A percentile compares a stretch with the other conserved stretches of the same genome.
Evolutionary conservation across 495 filamentous ascomycete species (phyloP).

Genomic region (Penicillium pulvis): DNA sequence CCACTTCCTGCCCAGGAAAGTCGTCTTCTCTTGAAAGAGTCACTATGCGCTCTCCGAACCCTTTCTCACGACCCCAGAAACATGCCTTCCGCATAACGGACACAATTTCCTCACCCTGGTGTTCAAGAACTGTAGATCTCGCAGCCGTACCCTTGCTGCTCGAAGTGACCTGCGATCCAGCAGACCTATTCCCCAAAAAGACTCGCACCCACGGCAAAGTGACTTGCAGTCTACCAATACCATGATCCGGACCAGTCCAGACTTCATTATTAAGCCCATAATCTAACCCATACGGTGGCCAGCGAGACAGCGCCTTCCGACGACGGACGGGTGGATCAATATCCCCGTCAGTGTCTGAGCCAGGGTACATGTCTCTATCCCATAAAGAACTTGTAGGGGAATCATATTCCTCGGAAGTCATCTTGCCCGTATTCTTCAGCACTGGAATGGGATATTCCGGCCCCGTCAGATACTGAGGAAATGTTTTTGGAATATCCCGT

Average conservation of each 20-base stretch:
- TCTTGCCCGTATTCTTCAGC: slow-evolving; percentile 12
- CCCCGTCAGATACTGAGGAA: slow-evolving; percentile 38
- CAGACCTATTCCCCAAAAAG: slow-evolving; percentile 12
- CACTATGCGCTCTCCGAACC: slow-evolving; percentile 36
- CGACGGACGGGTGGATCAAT: slow-evolving; percentile 24
- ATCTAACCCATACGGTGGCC: slow-evolving; percentile 46
- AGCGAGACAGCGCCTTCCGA: slow-evolving; percentile 40
- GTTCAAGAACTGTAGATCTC: slow-evolving; percentile 27
- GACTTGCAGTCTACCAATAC: slow-evolving; percentile 29
- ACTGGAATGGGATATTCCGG: slow-evolving; percentile 41
- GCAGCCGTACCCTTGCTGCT: background rate
- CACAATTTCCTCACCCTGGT: slow-evolving; percentile 43
- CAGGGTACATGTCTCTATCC: slow-evolving; percentile 14
- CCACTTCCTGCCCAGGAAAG: slow-evolving; percentile 12
- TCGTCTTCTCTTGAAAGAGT: slow-evolving; percentile 14
- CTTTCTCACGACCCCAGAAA: slow-evolving; percentile 44
- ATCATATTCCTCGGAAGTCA: background rate
- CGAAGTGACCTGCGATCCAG: background rate
- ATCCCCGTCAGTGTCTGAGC: slow-evolving; percentile 8
- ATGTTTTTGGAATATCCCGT: slow-evolving; percentile 36
- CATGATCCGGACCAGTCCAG: slow-evolving; percentile 19
- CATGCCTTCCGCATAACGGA: slow-evolving; percentile 43
- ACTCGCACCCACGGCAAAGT: slow-evolving; percentile 39
- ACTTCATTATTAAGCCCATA: slow-evolving; percentile 28
- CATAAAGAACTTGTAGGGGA: background rate